Evolutionary conservation across 1,284 basidiomycete species (phyloP), one percentile per base, ranked within the genome.

Genomic region (Leccinum ponderosum): DNA sequence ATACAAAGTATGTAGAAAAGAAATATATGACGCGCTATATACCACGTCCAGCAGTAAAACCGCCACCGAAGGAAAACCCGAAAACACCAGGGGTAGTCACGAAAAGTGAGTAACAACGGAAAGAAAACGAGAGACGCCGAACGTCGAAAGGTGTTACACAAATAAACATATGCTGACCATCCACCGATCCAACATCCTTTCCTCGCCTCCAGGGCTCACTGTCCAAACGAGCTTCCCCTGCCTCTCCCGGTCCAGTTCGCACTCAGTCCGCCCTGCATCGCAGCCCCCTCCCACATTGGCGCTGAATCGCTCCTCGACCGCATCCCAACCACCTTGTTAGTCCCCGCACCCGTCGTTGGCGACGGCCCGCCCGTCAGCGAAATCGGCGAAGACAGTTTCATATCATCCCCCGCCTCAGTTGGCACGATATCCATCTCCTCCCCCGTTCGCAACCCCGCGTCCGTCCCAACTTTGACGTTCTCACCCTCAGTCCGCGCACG

Each of bases 271-370:
- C 66, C 57, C 1, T 65, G 66, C n/a, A 48, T 27, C 9, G 27
- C n/a, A n/a, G 25, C 27, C 12, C 69, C 75, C 63, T 78, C 79
- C 60, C 82, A 83, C 64, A 84, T 70, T 4, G 83, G 82, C 6
- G 83, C 81, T 31, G 81, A 82, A 68, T 84, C 83, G 57, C 83
- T 84, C 64, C 83, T 69, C 29, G 82, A 81, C 1, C 71, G 64
- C 2, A 61, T 35, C 12, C 69, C 71, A 17, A 55, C 52, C 8
- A 56, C 44, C 55, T 68, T 69, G 57, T 51, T 56, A 2, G 25
- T n/a, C 11, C 39, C 53, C n/a, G 5, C 47, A 50, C 20, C 22
- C 33, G 50, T 52, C 7, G 42, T 44, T 11, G 68, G 61, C 15
- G 64, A 58, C 2, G 62, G 22, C 27, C 67, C 65, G 4, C 65